A percentile compares a stretch with the other conserved stretches of the same genome.
Evolutionary conservation across 441 rosid species (phyloP).

Genomic region (Mallotus repandus): DNA sequence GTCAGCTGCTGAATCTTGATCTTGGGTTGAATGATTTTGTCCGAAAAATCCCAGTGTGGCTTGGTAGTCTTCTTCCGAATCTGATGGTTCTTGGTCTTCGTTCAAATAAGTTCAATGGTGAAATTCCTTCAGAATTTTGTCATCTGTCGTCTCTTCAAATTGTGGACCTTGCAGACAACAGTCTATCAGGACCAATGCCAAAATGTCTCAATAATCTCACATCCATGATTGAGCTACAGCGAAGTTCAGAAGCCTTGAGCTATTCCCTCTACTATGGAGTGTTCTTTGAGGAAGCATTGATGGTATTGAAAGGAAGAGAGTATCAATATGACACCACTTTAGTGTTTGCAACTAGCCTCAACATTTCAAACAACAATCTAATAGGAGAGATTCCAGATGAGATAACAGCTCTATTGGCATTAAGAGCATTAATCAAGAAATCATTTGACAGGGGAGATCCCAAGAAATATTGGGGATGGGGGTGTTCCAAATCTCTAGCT

Average conservation of each 20-base stretch:
- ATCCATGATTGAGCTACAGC: not conserved
- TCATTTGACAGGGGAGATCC: slow-evolving; percentile 27
- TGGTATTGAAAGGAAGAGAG: slow-evolving; percentile 24
- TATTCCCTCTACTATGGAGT: slow-evolving; percentile 30
- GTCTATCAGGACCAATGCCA: slow-evolving; percentile 6
- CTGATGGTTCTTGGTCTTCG: slow-evolving; percentile 20
- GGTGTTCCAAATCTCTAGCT: too few species aligned
- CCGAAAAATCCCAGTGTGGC: slow-evolving; percentile 32
- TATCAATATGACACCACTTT: slow-evolving; percentile 29
- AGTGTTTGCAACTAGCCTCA: slow-evolving; percentile 30
- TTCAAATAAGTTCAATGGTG: slow-evolving; percentile 22
- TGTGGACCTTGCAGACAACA: slow-evolving; percentile 24
- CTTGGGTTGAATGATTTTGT: slow-evolving; percentile 17
- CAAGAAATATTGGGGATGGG: slow-evolving; percentile 34
- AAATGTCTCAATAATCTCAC: slow-evolving; percentile 16
- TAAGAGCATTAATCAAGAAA: slow-evolving; percentile 30
- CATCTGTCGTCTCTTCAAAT: slow-evolving; percentile 5
- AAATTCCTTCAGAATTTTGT: slow-evolving; percentile 26
- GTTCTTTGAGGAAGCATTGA: slow-evolving; percentile 6
- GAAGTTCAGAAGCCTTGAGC: not conserved
- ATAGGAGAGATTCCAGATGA: slow-evolving; percentile 47
- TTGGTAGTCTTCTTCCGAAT: slow-evolving; percentile 10
- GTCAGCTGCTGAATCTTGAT: slow-evolving; percentile 7
- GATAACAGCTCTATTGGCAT: slow-evolving; percentile 25
- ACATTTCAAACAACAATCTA: slow-evolving; percentile 42